Conservation (phyloP, 306 rosid species). For the Cucumis sativus region DNA sequence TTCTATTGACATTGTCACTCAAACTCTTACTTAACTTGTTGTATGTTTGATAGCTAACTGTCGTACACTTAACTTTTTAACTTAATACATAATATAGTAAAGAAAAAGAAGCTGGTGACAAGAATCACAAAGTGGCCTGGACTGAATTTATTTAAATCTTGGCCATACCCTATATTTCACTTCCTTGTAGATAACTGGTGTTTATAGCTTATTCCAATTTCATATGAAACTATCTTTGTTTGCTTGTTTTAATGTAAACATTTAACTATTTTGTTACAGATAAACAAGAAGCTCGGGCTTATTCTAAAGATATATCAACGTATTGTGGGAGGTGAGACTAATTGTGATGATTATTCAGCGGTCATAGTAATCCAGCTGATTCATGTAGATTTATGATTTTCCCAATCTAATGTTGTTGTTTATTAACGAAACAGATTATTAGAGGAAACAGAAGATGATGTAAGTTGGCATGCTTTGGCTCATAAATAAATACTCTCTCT, state of each 20-base stretch:
- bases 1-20: background rate
- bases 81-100: background rate
- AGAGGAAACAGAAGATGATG: constrained; percentile 92
- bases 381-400: background rate
- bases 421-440: constrained; percentile 47
- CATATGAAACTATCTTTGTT: background rate
- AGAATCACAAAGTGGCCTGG: background rate
- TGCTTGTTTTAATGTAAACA: background rate
- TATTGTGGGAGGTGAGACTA: constrained; percentile 73
- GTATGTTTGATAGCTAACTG: constrained; percentile 3
- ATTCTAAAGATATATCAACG: constrained; percentile 71
- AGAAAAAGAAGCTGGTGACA: background rate
- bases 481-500: background rate
- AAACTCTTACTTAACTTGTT: background rate
- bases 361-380: background rate
- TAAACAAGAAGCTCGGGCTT: constrained; percentile 84
- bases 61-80: background rate
- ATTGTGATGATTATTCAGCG: background rate
- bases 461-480: constrained; percentile 21
- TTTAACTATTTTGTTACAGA: constrained; percentile 25
- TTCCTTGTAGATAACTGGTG: background rate
- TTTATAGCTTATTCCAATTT: background rate
- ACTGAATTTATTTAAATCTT: background rate
- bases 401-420: constrained; percentile 26
- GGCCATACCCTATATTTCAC: background rate